Conservation (phyloP, 768 basidiomycete genomes). For the Psilocybe subaeruginosa region DNA sequence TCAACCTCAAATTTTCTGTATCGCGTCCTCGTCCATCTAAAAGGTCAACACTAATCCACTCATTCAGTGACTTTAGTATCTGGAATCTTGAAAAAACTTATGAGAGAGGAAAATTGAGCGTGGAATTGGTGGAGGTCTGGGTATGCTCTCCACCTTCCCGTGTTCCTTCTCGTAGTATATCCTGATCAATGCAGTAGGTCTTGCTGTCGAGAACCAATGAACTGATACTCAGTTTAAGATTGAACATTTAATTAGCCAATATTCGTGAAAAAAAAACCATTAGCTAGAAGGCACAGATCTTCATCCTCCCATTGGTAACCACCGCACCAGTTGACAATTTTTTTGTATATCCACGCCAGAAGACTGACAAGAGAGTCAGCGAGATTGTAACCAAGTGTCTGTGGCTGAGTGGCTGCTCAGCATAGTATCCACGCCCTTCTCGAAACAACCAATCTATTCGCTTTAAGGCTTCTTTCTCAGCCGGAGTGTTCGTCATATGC, state of each 20-base stretch:
- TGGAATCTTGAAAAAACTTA: constrained; percentile 8
- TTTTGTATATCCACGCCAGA: constrained; percentile 57
- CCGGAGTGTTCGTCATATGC: no score
- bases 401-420: constrained; percentile 45
- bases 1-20: constrained; percentile 39
- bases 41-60: neutral
- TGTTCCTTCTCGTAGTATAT: constrained; percentile 45
- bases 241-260: constrained; percentile 20
- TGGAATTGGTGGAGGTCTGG: constrained; percentile 11
- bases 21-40: constrained; percentile 20
- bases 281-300: constrained; percentile 25
- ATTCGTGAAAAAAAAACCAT: neutral
- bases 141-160: constrained; percentile 30
- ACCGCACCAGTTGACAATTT: constrained; percentile 48
- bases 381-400: constrained; percentile 53
- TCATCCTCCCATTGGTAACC: constrained; percentile 58
- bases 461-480: no score
- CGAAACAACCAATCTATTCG: no score
- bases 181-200: constrained; percentile 55
- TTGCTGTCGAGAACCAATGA: constrained; percentile 56
- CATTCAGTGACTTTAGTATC: neutral
- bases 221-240: constrained; percentile 59
- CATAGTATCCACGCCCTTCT: constrained; percentile 25
- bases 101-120: constrained; percentile 22
- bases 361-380: constrained; percentile 59